phyloP scores from a whole-genome alignment of 306 rosid species.

The Betula pendula region DNA sequence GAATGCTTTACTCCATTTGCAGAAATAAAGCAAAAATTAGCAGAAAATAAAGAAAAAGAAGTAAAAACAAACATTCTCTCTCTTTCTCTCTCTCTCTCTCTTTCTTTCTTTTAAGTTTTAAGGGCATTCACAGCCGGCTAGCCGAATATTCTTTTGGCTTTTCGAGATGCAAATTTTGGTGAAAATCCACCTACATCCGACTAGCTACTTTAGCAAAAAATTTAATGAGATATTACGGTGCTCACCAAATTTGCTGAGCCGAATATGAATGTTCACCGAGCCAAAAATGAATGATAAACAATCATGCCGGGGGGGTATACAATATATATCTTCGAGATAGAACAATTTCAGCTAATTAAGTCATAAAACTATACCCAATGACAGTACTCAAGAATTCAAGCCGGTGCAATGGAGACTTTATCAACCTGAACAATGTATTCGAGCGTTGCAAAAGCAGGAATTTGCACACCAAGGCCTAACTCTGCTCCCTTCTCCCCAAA shows the following conservation, averaged over 20 bases:
- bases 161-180: too few species aligned
- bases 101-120: background rate
- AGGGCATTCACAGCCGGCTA: too few species aligned
- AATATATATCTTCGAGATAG: background rate
- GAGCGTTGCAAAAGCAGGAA: constrained; percentile 80
- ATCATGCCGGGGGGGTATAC: background rate
- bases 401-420: constrained; percentile 90
- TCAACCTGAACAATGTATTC: constrained; percentile 80
- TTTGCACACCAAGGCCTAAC: constrained; percentile 67
- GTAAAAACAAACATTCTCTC: background rate
- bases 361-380: background rate
- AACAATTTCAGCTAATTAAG: background rate
- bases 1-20: background rate
- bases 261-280: background rate
- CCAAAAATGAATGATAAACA: background rate
- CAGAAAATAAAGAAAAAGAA: background rate
- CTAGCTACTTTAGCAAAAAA: too few species aligned
- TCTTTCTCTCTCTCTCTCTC: background rate
- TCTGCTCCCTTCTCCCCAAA: constrained; percentile 85
- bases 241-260: too few species aligned
- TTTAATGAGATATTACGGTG: too few species aligned
- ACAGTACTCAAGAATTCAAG: constrained; percentile 42
- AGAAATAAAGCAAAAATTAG: background rate
- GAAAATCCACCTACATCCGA: too few species aligned
- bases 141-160: too few species aligned